Percentiles rank a stretch among this genome's conserved stretches.
phyloP scores from a whole-genome alignment of 129 eudicot genomes.

The Flaveria trinervia region DNA sequence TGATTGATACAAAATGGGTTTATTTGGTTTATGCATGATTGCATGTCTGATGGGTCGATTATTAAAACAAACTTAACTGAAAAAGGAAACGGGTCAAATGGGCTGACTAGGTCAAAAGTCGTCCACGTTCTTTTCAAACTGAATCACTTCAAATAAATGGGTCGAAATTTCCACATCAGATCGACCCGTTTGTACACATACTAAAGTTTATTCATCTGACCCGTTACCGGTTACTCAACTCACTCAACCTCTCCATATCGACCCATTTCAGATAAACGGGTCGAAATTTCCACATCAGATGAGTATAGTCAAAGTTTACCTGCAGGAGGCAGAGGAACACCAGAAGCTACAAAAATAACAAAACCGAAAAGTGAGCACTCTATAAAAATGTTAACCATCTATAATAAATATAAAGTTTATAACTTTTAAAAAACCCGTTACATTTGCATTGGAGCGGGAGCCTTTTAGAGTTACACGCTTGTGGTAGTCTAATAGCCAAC shows the following conservation, averaged over 20 bases:
- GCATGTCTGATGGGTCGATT: neutral
- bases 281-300: neutral
- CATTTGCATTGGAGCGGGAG: constrained; percentile 80
- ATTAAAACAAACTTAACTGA: neutral
- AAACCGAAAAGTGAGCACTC: neutral
- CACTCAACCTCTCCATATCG: neutral
- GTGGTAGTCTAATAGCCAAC: constrained; percentile 65
- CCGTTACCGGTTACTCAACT: neutral
- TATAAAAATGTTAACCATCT: neutral
- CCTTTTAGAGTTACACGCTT: constrained; percentile 47
- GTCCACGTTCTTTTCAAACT: neutral
- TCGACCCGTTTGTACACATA: neutral
- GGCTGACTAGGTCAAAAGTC: neutral
- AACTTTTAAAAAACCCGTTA: constrained; percentile 23
- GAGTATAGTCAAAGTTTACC: constrained; percentile 39
- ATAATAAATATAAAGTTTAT: neutral
- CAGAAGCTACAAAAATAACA: constrained; percentile 56
- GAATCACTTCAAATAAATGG: neutral
- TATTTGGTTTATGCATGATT: neutral
- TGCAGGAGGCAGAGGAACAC: constrained; percentile 77
- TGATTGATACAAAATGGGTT: neutral
- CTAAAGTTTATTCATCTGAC: neutral
- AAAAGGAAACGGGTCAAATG: neutral
- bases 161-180: too few relatives aligned
- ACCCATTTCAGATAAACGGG: neutral